Conservation (phyloP, 257 asterid species). For the Solanum ossicruentum region DNA sequence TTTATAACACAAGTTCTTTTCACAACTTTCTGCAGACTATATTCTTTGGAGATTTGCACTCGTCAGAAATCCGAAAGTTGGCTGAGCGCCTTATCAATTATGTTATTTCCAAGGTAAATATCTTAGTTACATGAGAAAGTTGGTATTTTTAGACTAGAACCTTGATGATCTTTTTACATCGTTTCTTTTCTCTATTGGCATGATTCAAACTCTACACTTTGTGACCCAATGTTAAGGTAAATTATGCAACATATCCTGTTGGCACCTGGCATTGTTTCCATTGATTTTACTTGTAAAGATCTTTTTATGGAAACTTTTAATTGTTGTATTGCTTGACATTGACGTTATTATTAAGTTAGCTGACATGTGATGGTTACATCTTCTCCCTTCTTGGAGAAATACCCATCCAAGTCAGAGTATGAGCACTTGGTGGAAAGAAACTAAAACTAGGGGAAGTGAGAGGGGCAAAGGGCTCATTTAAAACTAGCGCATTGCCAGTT, state of each 20-base stretch:
- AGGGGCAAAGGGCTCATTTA: not conserved
- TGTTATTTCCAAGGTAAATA: constrained; percentile 70
- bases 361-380: not conserved
- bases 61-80: constrained; percentile 75
- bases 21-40: constrained; percentile 44
- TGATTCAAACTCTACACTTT: not conserved
- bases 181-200: not conserved
- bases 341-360: not conserved
- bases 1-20: not conserved
- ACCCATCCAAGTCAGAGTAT: not conserved
- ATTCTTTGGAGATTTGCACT: constrained; percentile 73
- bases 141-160: not conserved
- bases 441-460: not conserved
- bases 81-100: constrained; percentile 79
- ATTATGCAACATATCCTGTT: not conserved
- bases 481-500: not conserved
- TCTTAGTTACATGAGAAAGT: not conserved
- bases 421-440: not conserved
- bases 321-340: not conserved
- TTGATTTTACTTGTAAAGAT: not conserved
- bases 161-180: not conserved
- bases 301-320: not conserved
- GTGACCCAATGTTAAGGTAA: not conserved
- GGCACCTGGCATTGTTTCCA: not conserved
- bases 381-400: not conserved